Conservation (phyloP, 2,329 filamentous ascomycete genomes). For the Botrytis sinoallii region DNA sequence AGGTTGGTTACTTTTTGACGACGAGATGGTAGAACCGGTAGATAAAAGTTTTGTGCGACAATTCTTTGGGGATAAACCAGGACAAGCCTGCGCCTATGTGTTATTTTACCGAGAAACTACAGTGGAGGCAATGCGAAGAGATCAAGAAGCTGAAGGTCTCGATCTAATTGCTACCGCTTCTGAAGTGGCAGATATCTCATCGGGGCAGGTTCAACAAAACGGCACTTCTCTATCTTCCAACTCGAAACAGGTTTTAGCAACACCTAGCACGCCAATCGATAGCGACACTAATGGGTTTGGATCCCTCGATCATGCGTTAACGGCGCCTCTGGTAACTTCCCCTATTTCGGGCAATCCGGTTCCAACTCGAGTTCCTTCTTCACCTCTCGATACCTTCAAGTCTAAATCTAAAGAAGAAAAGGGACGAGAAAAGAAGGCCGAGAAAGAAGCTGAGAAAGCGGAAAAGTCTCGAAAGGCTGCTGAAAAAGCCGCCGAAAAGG, state of each 20-base stretch:
- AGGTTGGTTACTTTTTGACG: constrained; percentile 94
- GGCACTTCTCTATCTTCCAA: constrained; percentile 44
- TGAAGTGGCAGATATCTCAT: constrained; percentile 54
- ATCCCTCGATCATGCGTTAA: constrained; percentile 63
- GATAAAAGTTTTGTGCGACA: constrained; percentile 95
- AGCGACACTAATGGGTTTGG: constrained; percentile 51
- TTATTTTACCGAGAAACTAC: constrained; percentile 95
- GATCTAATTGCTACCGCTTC: constrained; percentile 57
- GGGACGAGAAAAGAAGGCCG: constrained; percentile 67
- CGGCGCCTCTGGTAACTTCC: constrained; percentile 50
- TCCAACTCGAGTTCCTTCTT: constrained; percentile 38
- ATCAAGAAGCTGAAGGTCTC: constrained; percentile 77
- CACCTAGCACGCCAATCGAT: constrained; percentile 47
- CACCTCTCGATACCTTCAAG: constrained; percentile 31
- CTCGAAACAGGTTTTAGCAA: constrained; percentile 48
- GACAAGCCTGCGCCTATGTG: constrained; percentile 92
- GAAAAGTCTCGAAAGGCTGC: constrained; percentile 42
- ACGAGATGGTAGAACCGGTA: constrained; percentile 97
- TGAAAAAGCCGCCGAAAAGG: constrained; percentile 45
- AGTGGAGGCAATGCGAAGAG: constrained; percentile 63
- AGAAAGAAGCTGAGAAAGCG: constrained; percentile 49
- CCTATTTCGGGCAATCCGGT: constrained; percentile 30
- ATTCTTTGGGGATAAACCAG: constrained; percentile 92
- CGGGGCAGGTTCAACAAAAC: constrained; percentile 46
- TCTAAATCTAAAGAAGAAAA: constrained; percentile 57